A percentile compares a stretch with the other conserved stretches of the same genome.
phyloP scores from a whole-genome alignment of 2,329 filamentous ascomycete species.

The Aspergillus tubingensis region DNA sequence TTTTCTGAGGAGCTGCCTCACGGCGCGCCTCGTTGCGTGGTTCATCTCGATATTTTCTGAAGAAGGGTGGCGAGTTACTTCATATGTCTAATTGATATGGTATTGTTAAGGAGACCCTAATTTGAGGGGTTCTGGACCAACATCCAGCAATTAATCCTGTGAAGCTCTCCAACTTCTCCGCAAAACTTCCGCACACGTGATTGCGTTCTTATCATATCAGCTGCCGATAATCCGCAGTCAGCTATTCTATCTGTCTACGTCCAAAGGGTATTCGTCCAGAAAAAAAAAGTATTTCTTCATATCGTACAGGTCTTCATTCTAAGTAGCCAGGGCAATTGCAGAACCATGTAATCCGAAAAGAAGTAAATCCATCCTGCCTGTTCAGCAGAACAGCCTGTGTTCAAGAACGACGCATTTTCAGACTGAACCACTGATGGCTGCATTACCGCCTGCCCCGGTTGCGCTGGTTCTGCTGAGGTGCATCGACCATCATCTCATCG shows the following conservation, averaged over 20 bases:
- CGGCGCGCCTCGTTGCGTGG: slow-evolving; percentile 30
- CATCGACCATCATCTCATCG: slow-evolving; percentile 45
- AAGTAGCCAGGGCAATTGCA: background rate
- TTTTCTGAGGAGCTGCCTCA: slow-evolving; percentile 28
- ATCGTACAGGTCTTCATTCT: background rate
- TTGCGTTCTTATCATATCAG: slow-evolving; percentile 16
- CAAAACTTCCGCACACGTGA: slow-evolving; percentile 32
- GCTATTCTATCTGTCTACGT: background rate
- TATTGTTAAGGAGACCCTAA: background rate
- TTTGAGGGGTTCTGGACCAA: no score
- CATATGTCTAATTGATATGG: background rate
- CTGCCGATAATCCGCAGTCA: background rate
- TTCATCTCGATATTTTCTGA: slow-evolving; percentile 27
- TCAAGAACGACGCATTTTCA: background rate
- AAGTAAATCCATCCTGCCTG: background rate
- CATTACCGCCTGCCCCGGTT: slow-evolving; percentile 24
- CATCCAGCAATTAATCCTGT: background rate
- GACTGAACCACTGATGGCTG: background rate
- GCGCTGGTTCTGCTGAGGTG: slow-evolving; percentile 29
- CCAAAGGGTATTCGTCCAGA: background rate
- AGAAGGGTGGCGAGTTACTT: background rate
- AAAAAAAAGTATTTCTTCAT: background rate
- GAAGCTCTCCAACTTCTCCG: slow-evolving; percentile 27
- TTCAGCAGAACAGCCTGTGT: background rate
- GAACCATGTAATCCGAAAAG: background rate